Evolutionary conservation across 2,329 filamentous ascomycete species (phyloP).

Genomic region (Aspergillus flavus): DNA sequence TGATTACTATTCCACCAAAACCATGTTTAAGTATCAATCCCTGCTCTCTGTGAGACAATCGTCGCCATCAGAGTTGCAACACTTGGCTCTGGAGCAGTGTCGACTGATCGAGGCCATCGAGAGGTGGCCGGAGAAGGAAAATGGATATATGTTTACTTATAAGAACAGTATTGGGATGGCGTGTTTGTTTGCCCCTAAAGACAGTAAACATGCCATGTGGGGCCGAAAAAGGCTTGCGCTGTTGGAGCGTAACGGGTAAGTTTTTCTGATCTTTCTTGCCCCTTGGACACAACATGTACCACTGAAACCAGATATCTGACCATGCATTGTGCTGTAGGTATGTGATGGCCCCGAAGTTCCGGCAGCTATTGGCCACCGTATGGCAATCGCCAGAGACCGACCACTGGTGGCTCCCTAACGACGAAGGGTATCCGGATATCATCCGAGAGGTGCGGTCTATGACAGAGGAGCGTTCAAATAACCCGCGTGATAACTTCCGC

Average conservation of each 20-base stretch:
- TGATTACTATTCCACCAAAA: slow-evolving; percentile 75
- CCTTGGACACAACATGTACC: neutral
- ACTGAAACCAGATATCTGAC: neutral
- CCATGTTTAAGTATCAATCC: slow-evolving; percentile 80
- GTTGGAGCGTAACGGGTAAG: slow-evolving; percentile 76
- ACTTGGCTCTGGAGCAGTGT: slow-evolving; percentile 70
- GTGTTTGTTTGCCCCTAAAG: slow-evolving; percentile 76
- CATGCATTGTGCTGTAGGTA: slow-evolving; percentile 60
- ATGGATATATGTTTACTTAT: slow-evolving; percentile 70
- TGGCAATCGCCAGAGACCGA: slow-evolving; percentile 73
- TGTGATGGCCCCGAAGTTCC: slow-evolving; percentile 75
- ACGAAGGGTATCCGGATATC: slow-evolving; percentile 73
- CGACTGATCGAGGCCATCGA: slow-evolving; percentile 79
- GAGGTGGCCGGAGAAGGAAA: slow-evolving; percentile 69
- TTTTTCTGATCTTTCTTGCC: slow-evolving; percentile 36
- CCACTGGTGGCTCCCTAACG: slow-evolving; percentile 87
- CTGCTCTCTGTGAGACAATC: slow-evolving; percentile 58
- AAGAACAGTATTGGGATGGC: slow-evolving; percentile 78
- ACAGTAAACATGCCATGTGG: slow-evolving; percentile 75
- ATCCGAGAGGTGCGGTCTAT: slow-evolving; percentile 78
- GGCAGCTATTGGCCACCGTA: slow-evolving; percentile 72
- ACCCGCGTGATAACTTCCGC: slow-evolving; percentile 51
- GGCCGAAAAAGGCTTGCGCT: slow-evolving; percentile 74
- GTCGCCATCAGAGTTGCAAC: slow-evolving; percentile 56
- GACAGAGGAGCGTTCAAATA: slow-evolving; percentile 73